Evolutionary conservation across 2,329 filamentous ascomycete species (phyloP).

Genomic region (Didymella sp.): DNA sequence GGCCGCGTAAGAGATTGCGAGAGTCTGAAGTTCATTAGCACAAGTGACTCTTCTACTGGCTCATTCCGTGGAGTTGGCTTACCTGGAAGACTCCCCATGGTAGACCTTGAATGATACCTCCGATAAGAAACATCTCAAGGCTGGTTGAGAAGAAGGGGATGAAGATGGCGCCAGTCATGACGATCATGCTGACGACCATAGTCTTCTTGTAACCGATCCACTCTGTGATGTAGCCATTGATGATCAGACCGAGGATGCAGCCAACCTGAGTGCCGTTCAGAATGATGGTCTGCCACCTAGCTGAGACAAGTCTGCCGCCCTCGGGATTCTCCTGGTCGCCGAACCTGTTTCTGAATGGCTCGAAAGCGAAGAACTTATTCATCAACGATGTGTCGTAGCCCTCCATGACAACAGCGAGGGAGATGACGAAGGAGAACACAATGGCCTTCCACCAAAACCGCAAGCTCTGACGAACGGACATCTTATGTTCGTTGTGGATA

Average conservation of each 20-base stretch:
- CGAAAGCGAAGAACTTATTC: conserved; percentile 72
- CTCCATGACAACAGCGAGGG: conserved; percentile 87
- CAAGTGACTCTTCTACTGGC: not conserved
- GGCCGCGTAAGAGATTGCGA: conserved; percentile 34
- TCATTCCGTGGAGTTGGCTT: not conserved
- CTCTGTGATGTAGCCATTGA: conserved; percentile 54
- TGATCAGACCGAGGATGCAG: conserved; percentile 51
- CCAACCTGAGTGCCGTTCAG: conserved; percentile 53
- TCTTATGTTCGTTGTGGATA: conserved; percentile 54
- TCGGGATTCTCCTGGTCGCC: conserved; percentile 46
- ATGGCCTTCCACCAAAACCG: conserved; percentile 84
- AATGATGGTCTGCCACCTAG: conserved; percentile 54
- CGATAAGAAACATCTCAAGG: conserved; percentile 65
- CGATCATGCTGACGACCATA: conserved; percentile 34
- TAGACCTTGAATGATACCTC: conserved; percentile 58
- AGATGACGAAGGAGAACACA: conserved; percentile 80
- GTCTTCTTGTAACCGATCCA: conserved; percentile 48
- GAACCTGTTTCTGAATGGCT: conserved; percentile 51
- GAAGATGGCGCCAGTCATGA: conserved; percentile 35
- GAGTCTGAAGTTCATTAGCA: conserved; percentile 26
- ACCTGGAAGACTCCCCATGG: conserved; percentile 52
- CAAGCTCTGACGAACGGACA: conserved; percentile 71
- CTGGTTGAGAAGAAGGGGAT: conserved; percentile 37
- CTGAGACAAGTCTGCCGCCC: conserved; percentile 48
- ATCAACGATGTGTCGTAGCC: conserved; percentile 82